Evolutionary conservation across 2,329 filamentous ascomycete genomes (phyloP).

Genomic region (Cytospora mali): DNA sequence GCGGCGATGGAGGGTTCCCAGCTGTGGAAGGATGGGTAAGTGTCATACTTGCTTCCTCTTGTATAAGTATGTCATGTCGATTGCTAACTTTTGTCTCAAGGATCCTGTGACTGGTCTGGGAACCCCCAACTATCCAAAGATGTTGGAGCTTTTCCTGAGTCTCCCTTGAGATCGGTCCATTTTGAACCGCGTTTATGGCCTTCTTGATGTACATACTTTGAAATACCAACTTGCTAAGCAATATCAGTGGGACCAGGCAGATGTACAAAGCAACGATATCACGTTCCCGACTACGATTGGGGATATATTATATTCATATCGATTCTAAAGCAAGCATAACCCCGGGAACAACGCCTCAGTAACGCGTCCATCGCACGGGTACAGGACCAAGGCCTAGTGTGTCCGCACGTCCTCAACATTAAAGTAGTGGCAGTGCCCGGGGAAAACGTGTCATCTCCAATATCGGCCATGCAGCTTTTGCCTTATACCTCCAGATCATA

Average conservation of each 20-base stretch:
- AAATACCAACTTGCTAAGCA: background rate
- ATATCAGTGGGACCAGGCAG: too few relatives aligned
- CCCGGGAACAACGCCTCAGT: too few relatives aligned
- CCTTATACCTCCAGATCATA: too few relatives aligned
- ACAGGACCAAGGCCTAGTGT: too few relatives aligned
- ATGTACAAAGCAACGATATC: background rate
- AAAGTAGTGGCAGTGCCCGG: too few relatives aligned
- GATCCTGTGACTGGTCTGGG: constrained; percentile 34
- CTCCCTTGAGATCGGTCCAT: constrained; percentile 31
- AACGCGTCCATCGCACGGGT: too few relatives aligned
- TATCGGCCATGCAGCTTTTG: too few relatives aligned
- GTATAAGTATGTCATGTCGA: background rate
- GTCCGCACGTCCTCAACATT: too few relatives aligned
- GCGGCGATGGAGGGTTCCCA: constrained; percentile 35
- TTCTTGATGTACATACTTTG: background rate
- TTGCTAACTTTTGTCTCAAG: background rate
- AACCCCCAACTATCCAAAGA: constrained; percentile 28
- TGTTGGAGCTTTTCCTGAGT: constrained; percentile 18
- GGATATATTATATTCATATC: background rate
- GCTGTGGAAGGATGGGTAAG: constrained; percentile 35
- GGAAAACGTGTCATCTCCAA: too few relatives aligned
- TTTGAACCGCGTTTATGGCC: constrained; percentile 23
- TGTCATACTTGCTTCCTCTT: background rate
- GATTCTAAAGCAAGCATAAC: too few relatives aligned
- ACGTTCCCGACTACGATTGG: background rate